Conservation (phyloP, 768 basidiomycete species). For the Exidia glandulosa region DNA sequence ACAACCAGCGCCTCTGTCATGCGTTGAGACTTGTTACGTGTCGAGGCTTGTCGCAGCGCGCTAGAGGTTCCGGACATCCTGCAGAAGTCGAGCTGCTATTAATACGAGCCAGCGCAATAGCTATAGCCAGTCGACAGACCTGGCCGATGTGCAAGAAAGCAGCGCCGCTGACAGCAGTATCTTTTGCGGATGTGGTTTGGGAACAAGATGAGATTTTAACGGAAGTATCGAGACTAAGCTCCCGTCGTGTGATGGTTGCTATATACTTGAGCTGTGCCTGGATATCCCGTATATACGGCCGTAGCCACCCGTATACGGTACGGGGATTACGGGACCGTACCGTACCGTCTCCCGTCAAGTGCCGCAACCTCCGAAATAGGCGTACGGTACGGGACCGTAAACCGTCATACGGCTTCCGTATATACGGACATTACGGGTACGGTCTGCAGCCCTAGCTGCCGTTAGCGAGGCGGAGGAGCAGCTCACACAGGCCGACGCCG, state of each 20-base stretch:
- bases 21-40: background rate
- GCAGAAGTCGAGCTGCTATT: too few species aligned
- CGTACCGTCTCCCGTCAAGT: background rate
- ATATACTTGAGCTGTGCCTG: too few species aligned
- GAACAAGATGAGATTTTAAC: too few species aligned
- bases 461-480: too few species aligned
- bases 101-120: too few species aligned
- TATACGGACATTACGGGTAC: background rate
- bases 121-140: too few species aligned
- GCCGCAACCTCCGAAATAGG: background rate
- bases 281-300: background rate
- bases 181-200: too few species aligned
- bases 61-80: background rate
- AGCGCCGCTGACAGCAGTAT: too few species aligned
- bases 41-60: background rate
- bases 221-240: too few species aligned
- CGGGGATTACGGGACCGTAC: background rate
- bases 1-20: background rate
- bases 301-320: background rate
- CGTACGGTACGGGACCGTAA: background rate
- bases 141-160: too few species aligned
- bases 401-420: background rate
- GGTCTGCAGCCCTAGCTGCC: background rate
- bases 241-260: too few species aligned
- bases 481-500: too few species aligned